phyloP scores from a whole-genome alignment of 176 grass and related monocot species.

The Sorghum bicolor region Sorghum_bicolor_NCBIv3 NC_012876.2:11655001-11655500 shows the following conservation, averaged over 20 bases:
- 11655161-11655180: neutral
- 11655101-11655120: constrained; percentile 25
- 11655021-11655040: constrained; percentile 4
- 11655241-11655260: neutral
- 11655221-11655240: neutral
- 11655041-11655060: constrained; percentile 44
- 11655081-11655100: neutral
- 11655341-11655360: too few relatives aligned
- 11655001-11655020: neutral
- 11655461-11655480: too few relatives aligned
- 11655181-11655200: neutral
- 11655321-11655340: too few relatives aligned
- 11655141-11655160: neutral
- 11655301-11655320: neutral
- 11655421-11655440: too few relatives aligned
- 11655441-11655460: too few relatives aligned
- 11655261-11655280: neutral
- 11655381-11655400: too few relatives aligned
- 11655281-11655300: neutral
- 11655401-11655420: too few relatives aligned
- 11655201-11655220: neutral
- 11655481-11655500: too few relatives aligned
- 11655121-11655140: constrained; percentile 43
- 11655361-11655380: too few relatives aligned
- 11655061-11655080: neutral